Conservation (phyloP, 495 filamentous ascomycete genomes). For the Mytilinidion resinicola region DNA sequence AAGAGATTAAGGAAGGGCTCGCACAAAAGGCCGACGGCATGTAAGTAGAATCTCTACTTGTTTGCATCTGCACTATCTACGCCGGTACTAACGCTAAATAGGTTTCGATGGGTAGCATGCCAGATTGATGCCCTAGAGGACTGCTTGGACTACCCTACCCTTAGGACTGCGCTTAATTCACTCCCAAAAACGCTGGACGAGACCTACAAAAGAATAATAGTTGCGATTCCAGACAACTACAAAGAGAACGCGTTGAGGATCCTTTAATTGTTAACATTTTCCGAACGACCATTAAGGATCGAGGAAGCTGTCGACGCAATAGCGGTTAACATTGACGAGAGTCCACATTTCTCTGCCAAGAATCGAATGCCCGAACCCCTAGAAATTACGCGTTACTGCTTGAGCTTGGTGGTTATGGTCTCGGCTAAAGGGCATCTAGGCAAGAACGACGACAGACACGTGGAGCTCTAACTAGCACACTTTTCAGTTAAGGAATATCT, state of each 20-base stretch:
- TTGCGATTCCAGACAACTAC: conserved; percentile 28
- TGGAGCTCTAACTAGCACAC: conserved; percentile 30
- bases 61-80: no score
- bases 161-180: conserved; percentile 26
- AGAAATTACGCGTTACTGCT: conserved; percentile 29
- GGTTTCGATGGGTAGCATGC: conserved; percentile 42
- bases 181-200: conserved; percentile 38
- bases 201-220: conserved; percentile 37
- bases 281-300: conserved; percentile 20
- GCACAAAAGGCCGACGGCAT: conserved; percentile 4
- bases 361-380: conserved; percentile 20
- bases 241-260: conserved; percentile 22
- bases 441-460: background rate
- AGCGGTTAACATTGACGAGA: conserved; percentile 12
- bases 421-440: no score
- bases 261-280: conserved; percentile 34
- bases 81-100: conserved; percentile 20
- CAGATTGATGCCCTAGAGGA: conserved; percentile 37
- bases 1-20: conserved; percentile 1
- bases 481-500: conserved; percentile 41
- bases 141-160: conserved; percentile 29
- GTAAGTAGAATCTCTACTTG: no score
- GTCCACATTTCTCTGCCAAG: conserved; percentile 20
- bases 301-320: conserved; percentile 34
- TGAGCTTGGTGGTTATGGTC: conserved; percentile 22